Evolutionary conservation across 805 yeast genomes (phyloP).

Genomic region (Ogataea henricii): DNA sequence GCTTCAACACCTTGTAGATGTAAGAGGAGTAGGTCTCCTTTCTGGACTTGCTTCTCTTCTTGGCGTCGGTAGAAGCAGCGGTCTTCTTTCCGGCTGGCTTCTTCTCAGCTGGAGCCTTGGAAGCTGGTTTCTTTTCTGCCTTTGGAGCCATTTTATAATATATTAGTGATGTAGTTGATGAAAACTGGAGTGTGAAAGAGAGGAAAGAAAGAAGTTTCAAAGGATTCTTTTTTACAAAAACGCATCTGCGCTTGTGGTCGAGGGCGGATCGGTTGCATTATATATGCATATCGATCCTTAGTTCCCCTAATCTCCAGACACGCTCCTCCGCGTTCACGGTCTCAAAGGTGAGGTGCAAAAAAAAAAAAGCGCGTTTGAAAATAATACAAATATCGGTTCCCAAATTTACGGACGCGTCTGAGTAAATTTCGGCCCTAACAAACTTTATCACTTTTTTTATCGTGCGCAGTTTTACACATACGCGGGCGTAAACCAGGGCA

Average conservation of each 20-base stretch:
- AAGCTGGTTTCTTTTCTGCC: constrained; percentile 72
- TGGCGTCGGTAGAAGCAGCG: constrained; percentile 75
- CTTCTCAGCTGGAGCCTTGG: constrained; percentile 97
- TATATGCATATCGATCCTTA: neutral
- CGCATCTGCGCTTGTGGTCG: neutral
- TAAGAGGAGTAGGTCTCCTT: constrained; percentile 98
- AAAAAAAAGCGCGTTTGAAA: neutral
- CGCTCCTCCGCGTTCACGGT: neutral
- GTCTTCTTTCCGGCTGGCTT: constrained; percentile 92
- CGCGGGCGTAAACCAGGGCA: constrained; percentile 5
- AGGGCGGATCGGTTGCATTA: constrained; percentile 5
- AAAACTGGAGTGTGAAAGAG: constrained; percentile 11
- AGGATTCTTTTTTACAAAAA: constrained; percentile 1
- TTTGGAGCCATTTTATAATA: constrained; percentile 60
- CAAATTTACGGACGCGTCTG: constrained; percentile 6
- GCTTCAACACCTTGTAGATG: constrained; percentile 97
- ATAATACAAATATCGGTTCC: constrained; percentile 1
- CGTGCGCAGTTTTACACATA: constrained; percentile 5
- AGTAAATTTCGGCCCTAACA: constrained; percentile 12
- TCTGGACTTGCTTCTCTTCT: constrained; percentile 94
- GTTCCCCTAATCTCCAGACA: no score
- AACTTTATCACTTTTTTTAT: neutral
- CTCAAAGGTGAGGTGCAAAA: neutral
- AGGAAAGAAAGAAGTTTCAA: constrained; percentile 1
- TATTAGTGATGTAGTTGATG: neutral